These are phyloP conservation scores for Bombardia bombarda DNA, from an alignment of 495 filamentous ascomycete species.

Conservation along the genomic window DNA sequence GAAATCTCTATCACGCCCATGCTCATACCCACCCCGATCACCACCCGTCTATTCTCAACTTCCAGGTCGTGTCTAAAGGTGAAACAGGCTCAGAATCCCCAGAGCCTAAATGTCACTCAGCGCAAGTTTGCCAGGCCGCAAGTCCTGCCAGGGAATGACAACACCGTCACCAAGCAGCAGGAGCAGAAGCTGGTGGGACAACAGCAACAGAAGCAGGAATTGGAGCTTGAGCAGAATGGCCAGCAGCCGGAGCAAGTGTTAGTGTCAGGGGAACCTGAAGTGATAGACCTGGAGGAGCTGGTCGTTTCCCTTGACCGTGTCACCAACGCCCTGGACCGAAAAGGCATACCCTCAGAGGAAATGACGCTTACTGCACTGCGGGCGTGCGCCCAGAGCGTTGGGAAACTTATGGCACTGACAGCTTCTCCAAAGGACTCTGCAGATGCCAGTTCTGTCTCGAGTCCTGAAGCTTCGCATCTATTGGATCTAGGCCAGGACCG, in stretches of 20 bases:
- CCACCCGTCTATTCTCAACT: conserved; percentile 16
- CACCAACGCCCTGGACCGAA: conserved; percentile 15
- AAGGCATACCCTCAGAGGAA: conserved; percentile 25
- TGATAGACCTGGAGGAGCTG: conserved; percentile 8
- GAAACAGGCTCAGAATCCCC: conserved; percentile 7
- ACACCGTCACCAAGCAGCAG: neutral
- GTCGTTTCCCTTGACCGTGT: conserved; percentile 21
- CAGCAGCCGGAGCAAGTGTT: too few species aligned
- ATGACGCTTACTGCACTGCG: conserved; percentile 24
- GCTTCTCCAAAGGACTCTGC: conserved; percentile 9
- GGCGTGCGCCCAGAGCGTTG: conserved; percentile 15
- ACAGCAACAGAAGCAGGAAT: conserved; percentile 1
- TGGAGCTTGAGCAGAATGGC: too few species aligned
- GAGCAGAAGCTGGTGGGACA: neutral
- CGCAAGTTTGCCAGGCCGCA: conserved; percentile 9
- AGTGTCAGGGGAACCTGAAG: neutral
- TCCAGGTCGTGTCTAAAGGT: conserved; percentile 13
- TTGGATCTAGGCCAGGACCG: conserved; percentile 16
- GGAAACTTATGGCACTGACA: conserved; percentile 9
- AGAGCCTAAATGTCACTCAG: conserved; percentile 1
- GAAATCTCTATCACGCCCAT: conserved; percentile 6
- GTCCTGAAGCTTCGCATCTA: conserved; percentile 15
- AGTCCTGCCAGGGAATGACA: neutral
- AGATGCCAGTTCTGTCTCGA: conserved; percentile 4
- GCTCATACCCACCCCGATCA: conserved; percentile 10